A percentile compares a stretch with the other conserved stretches of the same genome.
Conservation (phyloP, 257 asterid genomes). For the Cordia subcordata region DNA sequence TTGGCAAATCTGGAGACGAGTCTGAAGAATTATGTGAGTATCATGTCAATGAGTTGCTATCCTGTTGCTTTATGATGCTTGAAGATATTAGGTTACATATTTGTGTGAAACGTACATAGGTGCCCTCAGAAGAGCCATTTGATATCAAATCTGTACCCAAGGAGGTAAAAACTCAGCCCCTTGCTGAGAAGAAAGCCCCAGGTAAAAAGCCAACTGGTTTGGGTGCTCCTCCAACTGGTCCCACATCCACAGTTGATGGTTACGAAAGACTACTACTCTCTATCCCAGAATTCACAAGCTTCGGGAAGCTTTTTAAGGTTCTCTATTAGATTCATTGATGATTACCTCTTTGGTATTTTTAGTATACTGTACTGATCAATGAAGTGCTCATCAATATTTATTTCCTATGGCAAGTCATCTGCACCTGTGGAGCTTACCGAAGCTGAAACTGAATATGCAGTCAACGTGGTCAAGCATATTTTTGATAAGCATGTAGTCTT, state of each 20-base stretch:
- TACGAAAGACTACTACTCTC: conserved; percentile 76
- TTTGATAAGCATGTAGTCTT: conserved; percentile 82
- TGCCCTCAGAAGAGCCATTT: conserved; percentile 83
- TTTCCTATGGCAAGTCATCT: conserved; percentile 63
- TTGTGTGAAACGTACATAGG: conserved; percentile 44
- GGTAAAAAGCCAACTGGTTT: conserved; percentile 87
- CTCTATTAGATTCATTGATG: conserved; percentile 6
- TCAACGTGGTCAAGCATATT: conserved; percentile 94
- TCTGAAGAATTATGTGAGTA: conserved; percentile 81
- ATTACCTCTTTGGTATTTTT: conserved; percentile 7
- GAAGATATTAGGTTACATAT: conserved; percentile 9
- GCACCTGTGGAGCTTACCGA: conserved; percentile 98
- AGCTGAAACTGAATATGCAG: conserved; percentile 98
- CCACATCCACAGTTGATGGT: conserved; percentile 69
- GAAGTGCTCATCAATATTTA: conserved; percentile 11
- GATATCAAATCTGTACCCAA: conserved; percentile 72
- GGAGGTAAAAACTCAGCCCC: conserved; percentile 91
- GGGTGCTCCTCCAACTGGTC: conserved; percentile 75
- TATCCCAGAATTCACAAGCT: conserved; percentile 76
- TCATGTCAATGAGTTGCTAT: conserved; percentile 11
- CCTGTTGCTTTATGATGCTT: conserved; percentile 6
- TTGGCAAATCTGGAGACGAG: conserved; percentile 78
- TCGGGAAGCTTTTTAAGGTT: conserved; percentile 98
- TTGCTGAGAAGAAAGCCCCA: conserved; percentile 88
- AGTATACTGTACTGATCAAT: conserved; percentile 18